Base-by-base conservation (phyloP, 1,284 basidiomycete genomes). In the Rhodofomes roseus region DNA sequence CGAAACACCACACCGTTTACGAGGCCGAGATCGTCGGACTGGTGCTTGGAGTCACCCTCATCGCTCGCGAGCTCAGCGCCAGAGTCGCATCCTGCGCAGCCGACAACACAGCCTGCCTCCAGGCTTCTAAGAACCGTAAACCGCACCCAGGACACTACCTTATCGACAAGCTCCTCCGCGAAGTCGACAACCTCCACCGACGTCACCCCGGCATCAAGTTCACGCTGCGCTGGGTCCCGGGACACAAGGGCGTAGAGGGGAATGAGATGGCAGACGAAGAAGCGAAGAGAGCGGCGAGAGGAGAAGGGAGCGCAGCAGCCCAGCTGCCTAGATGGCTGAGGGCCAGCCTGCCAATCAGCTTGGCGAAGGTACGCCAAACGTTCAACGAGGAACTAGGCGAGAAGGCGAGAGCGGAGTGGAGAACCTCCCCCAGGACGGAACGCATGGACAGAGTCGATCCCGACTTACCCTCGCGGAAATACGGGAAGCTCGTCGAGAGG, bases 11-110 rank as follows among this genome's bases (percentile, higher is more conserved):
- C 64, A 72, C 70, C 0, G 69, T 72, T 1, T 72, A 69, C 58
- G 71, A 77, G 54, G 73, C 65, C 0, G 69, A 76, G 61, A 53
- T 63, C 0, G 64, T 72, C 0, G 73, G 71, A 2, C 53, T 70
- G 0, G 54, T 67, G 0, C 58, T 64, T 1, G 62, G 55, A 4
- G 25, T 60, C 18, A 50, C 60, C n/a, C 62, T 65, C 2, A 31
- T 63, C 2, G 43, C 23, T 0, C 22, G 7, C 12, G 59, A 55
- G n/a, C 27, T 5, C n/a, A 9, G 11, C 31, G 36, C 52, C 1
- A 4, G 31, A 4, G 11, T n/a, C 4, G 59, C 58, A 1, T 63
- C 60, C 0, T 58, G 60, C 20, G 60, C 53, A 0, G 61, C 58
- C 3, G 63, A 66, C 61, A 64, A 64, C 55, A 60, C 12, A 18